These are phyloP conservation scores for Salisapilia sapeloensis DNA, from an alignment of 352 stramenopile genomes.

Conservation along the genomic window DNA sequence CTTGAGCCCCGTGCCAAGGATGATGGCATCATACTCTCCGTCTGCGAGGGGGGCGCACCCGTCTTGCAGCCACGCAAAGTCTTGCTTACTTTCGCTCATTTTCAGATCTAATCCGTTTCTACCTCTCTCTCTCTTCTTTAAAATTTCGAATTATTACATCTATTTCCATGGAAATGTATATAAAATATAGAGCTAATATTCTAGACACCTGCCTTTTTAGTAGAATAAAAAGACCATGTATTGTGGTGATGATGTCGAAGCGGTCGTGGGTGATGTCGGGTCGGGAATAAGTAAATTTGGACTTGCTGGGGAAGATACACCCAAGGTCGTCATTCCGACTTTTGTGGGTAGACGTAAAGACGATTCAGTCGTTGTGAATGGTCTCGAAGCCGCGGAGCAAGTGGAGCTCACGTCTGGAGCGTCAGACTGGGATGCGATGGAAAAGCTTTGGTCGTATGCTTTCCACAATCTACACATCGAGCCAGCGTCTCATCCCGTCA, in stretches of 20 bases:
- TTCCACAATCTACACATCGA: constrained; percentile 59
- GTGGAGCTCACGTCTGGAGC: constrained; percentile 43
- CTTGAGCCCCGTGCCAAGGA: constrained; percentile 98
- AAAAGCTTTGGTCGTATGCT: constrained; percentile 65
- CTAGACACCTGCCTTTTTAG: background rate
- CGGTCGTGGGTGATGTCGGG: constrained; percentile 89
- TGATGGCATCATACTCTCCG: constrained; percentile 99
- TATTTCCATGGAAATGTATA: too few species aligned
- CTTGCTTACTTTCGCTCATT: constrained; percentile 47
- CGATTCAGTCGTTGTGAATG: constrained; percentile 1
- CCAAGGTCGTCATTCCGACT: constrained; percentile 77
- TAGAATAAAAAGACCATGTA: constrained; percentile 61
- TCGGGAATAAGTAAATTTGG: constrained; percentile 86
- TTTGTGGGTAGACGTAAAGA: constrained; percentile 18
- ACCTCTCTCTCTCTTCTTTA: background rate
- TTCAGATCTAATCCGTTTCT: constrained; percentile 9
- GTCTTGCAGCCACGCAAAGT: constrained; percentile 90
- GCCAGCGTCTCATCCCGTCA: constrained; percentile 51
- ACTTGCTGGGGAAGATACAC: constrained; percentile 89
- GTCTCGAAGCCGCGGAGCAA: constrained; percentile 10
- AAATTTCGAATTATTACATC: too few species aligned
- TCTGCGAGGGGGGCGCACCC: constrained; percentile 93
- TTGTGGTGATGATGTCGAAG: constrained; percentile 92
- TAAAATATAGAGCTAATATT: constrained; percentile 1
- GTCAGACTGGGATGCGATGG: constrained; percentile 72